phyloP scores from a whole-genome alignment of 306 rosid species.

The Luffa acutangula region DNA sequence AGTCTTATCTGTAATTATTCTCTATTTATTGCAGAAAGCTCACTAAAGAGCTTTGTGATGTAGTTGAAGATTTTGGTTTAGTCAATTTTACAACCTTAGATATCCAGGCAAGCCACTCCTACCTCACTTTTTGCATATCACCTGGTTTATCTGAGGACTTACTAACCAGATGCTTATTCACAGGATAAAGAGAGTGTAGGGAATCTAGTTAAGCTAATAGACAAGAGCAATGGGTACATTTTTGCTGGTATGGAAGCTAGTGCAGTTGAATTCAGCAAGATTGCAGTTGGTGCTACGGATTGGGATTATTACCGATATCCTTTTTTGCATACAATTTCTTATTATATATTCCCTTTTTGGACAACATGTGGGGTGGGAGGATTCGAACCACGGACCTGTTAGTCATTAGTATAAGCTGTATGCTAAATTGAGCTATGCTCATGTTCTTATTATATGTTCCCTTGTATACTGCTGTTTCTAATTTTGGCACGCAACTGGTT shows the following conservation, averaged over 20 bases:
- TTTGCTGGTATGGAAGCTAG: slow-evolving; percentile 78
- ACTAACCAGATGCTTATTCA: slow-evolving; percentile 15
- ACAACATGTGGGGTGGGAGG: too few relatives aligned
- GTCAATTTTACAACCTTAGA: slow-evolving; percentile 85
- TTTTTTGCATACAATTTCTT: slow-evolving; percentile 14
- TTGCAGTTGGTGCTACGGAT: slow-evolving; percentile 70
- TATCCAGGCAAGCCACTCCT: slow-evolving; percentile 54
- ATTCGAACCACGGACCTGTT: too few relatives aligned
- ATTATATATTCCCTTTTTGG: background rate
- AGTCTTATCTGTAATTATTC: background rate
- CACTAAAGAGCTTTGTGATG: slow-evolving; percentile 86
- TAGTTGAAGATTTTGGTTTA: slow-evolving; percentile 53
- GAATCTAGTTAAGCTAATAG: slow-evolving; percentile 41
- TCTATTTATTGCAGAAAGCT: slow-evolving; percentile 63
- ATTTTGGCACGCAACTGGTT: too few relatives aligned
- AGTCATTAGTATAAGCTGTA: too few relatives aligned
- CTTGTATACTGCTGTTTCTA: too few relatives aligned
- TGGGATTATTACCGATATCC: slow-evolving; percentile 99
- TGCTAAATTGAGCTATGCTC: too few relatives aligned
- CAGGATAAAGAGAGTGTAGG: slow-evolving; percentile 98
- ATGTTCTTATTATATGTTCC: too few relatives aligned
- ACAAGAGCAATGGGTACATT: slow-evolving; percentile 21
- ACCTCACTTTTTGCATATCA: background rate
- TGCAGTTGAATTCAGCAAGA: slow-evolving; percentile 90
- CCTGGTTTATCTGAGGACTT: background rate